Evolutionary conservation across 352 stramenopile genomes (phyloP).

Genomic region (Elongisporangium undulatum): DNA sequence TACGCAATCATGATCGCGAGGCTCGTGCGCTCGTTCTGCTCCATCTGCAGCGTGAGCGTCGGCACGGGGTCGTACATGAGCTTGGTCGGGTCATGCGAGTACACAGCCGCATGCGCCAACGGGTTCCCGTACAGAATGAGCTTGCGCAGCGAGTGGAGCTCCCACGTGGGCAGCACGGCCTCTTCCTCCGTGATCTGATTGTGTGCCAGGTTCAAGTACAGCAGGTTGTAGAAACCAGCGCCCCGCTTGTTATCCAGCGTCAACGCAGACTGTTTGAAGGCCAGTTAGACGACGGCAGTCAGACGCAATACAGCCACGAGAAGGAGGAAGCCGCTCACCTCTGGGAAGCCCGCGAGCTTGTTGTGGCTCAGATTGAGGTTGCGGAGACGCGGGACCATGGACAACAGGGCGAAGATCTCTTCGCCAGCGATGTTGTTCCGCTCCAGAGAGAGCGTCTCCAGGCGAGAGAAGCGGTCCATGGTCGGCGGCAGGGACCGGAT

Average conservation of each 20-base stretch:
- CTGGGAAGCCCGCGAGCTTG: conserved; percentile 65
- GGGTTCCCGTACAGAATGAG: conserved; percentile 78
- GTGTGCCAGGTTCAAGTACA: conserved; percentile 73
- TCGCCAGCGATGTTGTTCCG: conserved; percentile 66
- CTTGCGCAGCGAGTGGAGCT: conserved; percentile 58
- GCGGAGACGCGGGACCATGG: conserved; percentile 53
- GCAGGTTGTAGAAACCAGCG: conserved; percentile 53
- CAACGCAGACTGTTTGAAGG: conserved; percentile 29
- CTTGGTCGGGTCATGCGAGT: conserved; percentile 57
- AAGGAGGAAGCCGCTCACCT: conserved; percentile 22
- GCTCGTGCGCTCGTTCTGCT: conserved; percentile 9
- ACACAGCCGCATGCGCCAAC: conserved; percentile 48
- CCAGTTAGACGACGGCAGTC: background rate
- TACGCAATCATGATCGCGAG: conserved; percentile 55
- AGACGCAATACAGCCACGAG: background rate
- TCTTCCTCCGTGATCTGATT: conserved; percentile 59
- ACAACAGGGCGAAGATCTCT: conserved; percentile 68
- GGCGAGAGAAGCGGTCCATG: conserved; percentile 69
- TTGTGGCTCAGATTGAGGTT: conserved; percentile 83
- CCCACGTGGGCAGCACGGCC: conserved; percentile 31
- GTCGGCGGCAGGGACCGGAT: conserved; percentile 62
- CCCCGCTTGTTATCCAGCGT: conserved; percentile 55
- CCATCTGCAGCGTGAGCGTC: conserved; percentile 37
- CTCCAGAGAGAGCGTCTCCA: conserved; percentile 77
- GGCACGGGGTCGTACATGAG: conserved; percentile 71